A percentile compares a stretch with the other conserved stretches of the same genome.
These are phyloP conservation scores for Amanita thiersii DNA, from an alignment of 768 basidiomycete species.

Conservation along the genomic window DNA sequence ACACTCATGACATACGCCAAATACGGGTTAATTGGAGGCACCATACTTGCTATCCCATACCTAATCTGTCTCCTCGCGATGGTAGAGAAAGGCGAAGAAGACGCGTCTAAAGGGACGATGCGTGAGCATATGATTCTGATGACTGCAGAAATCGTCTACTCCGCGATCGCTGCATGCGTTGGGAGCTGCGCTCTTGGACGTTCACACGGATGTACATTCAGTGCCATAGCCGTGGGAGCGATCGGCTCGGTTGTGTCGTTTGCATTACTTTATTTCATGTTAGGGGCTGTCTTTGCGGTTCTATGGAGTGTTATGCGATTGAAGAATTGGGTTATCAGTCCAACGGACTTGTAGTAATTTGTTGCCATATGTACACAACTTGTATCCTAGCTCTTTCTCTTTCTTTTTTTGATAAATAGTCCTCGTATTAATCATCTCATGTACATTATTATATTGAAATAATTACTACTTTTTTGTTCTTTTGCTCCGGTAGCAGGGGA, in stretches of 20 bases:
- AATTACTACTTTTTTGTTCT: no score
- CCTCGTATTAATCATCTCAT: no score
- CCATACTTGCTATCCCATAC: constrained; percentile 15
- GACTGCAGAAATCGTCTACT: constrained; percentile 3
- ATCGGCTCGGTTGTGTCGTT: constrained; percentile 1
- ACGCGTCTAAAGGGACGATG: background rate
- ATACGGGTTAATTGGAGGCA: constrained; percentile 19
- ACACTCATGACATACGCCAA: constrained; percentile 10
- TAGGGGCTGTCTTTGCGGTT: constrained; percentile 1
- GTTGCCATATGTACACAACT: background rate
- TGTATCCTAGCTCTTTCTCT: no score
- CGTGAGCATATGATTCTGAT: constrained; percentile 4
- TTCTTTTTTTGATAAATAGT: no score
- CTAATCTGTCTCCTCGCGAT: constrained; percentile 11
- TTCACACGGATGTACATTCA: background rate
- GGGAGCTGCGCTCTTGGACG: constrained; percentile 1
- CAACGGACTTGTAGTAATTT: background rate
- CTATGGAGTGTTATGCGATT: constrained; percentile 7
- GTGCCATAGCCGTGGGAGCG: constrained; percentile 3
- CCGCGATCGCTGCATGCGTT: constrained; percentile 1
- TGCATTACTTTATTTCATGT: background rate
- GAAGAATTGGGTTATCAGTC: background rate
- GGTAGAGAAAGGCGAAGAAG: background rate
- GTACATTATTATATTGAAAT: no score
- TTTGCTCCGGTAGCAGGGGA: no score